Evolutionary conservation across 2,329 filamentous ascomycete genomes (phyloP).

Genomic region (Ophiosphaerella narmari): DNA sequence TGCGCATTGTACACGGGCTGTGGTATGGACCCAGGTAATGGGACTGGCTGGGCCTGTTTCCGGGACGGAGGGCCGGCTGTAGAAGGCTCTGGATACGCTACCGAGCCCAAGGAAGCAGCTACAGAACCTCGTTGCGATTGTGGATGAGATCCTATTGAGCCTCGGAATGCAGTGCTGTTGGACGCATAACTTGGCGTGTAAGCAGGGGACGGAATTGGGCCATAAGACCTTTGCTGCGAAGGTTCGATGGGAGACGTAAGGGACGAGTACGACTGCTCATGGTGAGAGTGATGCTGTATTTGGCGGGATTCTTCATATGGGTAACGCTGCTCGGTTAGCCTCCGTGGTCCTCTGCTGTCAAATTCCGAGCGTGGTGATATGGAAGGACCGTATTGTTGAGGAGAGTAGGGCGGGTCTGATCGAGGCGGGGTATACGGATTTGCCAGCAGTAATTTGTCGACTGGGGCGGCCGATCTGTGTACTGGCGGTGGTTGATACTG

Average conservation of each 20-base stretch:
- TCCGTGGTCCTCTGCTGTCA: constrained; percentile 33
- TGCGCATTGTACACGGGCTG: constrained; percentile 47
- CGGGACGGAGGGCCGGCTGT: constrained; percentile 34
- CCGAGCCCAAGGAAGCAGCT: constrained; percentile 35
- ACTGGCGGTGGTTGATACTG: constrained; percentile 27
- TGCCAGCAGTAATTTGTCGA: constrained; percentile 42
- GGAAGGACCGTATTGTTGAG: constrained; percentile 44
- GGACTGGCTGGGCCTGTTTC: constrained; percentile 36
- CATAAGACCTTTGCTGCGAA: constrained; percentile 40
- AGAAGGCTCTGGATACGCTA: constrained; percentile 40
- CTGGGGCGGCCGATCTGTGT: constrained; percentile 36
- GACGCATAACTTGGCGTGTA: constrained; percentile 48
- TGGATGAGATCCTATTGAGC: constrained; percentile 44
- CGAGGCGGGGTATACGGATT: constrained; percentile 47
- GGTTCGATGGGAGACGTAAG: constrained; percentile 44
- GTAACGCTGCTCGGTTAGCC: constrained; percentile 39
- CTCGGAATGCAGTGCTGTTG: constrained; percentile 45
- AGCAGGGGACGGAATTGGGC: constrained; percentile 44
- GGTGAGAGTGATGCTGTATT: constrained; percentile 32
- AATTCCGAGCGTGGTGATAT: constrained; percentile 45
- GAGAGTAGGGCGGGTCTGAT: constrained; percentile 47
- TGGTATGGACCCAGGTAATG: constrained; percentile 44
- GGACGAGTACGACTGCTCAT: constrained; percentile 41
- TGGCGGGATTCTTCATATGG: constrained; percentile 40
- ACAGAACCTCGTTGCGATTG: constrained; percentile 44